phyloP scores from a whole-genome alignment of 208 protist species.

The Acanthamoeba castellanii region DNA sequence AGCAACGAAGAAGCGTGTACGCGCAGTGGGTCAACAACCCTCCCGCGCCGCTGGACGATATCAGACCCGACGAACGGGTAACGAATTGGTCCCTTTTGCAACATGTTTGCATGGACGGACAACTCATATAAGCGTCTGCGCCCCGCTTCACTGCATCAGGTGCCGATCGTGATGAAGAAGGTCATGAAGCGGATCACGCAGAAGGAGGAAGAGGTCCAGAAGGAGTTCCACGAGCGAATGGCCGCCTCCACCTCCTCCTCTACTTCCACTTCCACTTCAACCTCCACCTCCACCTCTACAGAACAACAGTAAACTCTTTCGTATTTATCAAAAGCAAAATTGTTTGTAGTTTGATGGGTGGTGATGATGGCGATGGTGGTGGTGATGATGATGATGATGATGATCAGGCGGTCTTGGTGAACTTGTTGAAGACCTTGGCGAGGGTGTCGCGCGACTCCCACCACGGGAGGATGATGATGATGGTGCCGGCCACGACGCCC shows the following conservation, averaged over 20 bases:
- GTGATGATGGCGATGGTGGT: too few species aligned
- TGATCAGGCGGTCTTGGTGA: background rate
- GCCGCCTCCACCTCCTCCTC: background rate
- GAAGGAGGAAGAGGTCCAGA: constrained; percentile 11
- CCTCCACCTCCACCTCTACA: background rate
- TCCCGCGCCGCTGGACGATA: constrained; percentile 16
- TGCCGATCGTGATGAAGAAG: constrained; percentile 53
- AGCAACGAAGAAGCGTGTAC: background rate
- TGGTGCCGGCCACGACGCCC: constrained; percentile 18
- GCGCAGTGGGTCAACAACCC: constrained; percentile 14
- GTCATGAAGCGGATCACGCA: constrained; percentile 14
- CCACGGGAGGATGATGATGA: constrained; percentile 64
- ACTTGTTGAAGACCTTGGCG: constrained; percentile 43
- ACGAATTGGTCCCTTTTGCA: background rate
- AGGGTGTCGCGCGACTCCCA: constrained; percentile 58
- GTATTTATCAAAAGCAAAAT: too few species aligned
- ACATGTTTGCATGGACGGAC: background rate
- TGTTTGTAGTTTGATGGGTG: too few species aligned
- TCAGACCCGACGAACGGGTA: constrained; percentile 1
- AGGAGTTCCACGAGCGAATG: background rate
- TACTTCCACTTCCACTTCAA: background rate
- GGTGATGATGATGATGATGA: background rate
- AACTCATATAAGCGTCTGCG: background rate
- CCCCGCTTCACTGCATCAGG: background rate
- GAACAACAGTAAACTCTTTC: background rate